Evolutionary conservation across 768 basidiomycete genomes (phyloP).

Genomic region (Aureoboletus auriporus): DNA sequence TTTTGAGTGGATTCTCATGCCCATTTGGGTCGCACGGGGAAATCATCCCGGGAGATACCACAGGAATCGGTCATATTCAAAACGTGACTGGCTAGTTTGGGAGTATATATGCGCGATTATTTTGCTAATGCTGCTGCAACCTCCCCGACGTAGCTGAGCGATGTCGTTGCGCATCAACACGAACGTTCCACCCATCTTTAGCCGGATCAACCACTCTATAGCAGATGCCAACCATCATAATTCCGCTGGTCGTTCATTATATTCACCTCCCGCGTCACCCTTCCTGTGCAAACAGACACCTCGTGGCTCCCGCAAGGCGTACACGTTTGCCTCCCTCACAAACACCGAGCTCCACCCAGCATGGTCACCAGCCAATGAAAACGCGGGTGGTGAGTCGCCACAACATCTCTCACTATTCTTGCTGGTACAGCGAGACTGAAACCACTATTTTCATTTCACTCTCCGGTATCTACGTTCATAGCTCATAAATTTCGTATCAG

Average conservation of each 20-base stretch:
- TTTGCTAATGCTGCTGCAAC: neutral
- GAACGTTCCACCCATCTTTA: constrained; percentile 19
- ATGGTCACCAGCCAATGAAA: constrained; percentile 23
- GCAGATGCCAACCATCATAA: constrained; percentile 11
- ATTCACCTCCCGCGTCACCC: constrained; percentile 20
- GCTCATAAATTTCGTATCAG: constrained; percentile 21
- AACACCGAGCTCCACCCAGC: constrained; percentile 29
- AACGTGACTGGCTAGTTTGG: constrained; percentile 21
- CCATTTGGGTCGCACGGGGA: constrained; percentile 10
- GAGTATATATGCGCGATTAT: constrained; percentile 20
- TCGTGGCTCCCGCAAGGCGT: constrained; percentile 28
- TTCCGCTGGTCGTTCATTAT: constrained; percentile 10
- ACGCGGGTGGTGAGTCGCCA: constrained; percentile 26
- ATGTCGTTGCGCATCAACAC: constrained; percentile 32
- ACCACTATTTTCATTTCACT: constrained; percentile 19
- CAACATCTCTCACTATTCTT: constrained; percentile 9
- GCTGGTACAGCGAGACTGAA: constrained; percentile 14
- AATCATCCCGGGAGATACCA: constrained; percentile 3
- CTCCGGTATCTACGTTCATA: constrained; percentile 16
- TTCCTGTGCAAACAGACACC: constrained; percentile 21
- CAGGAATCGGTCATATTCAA: constrained; percentile 17
- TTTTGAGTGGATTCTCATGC: constrained; percentile 10
- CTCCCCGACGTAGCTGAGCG: constrained; percentile 12
- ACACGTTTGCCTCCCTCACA: constrained; percentile 31
- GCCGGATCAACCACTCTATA: constrained; percentile 16